These are phyloP conservation scores for Colletotrichum salicis DNA, from an alignment of 2,329 filamentous ascomycete species.

Conservation along the genomic window DNA sequence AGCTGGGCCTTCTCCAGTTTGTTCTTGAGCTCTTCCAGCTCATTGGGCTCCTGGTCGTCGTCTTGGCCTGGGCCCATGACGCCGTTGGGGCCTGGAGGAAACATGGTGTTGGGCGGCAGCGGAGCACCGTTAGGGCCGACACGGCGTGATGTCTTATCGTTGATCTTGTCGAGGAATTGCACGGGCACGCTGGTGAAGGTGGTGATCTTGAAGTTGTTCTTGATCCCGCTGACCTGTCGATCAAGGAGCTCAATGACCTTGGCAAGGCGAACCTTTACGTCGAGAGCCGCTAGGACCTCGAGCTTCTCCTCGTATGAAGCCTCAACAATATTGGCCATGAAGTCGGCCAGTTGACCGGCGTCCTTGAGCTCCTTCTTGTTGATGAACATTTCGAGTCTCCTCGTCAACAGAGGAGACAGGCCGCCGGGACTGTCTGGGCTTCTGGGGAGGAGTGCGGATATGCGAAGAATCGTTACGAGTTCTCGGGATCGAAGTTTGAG, in stretches of 20 bases:
- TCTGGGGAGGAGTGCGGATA: slow-evolving; percentile 81
- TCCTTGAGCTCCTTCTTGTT: slow-evolving; percentile 82
- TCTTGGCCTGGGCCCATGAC: slow-evolving; percentile 58
- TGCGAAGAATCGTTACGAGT: slow-evolving; percentile 82
- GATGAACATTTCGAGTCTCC: slow-evolving; percentile 89
- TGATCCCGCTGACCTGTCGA: slow-evolving; percentile 83
- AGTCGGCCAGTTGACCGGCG: slow-evolving; percentile 88
- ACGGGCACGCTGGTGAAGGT: slow-evolving; percentile 76
- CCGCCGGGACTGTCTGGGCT: slow-evolving; percentile 67
- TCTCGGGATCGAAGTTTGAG: slow-evolving; percentile 88
- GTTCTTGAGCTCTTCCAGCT: slow-evolving; percentile 91
- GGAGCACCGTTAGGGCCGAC: slow-evolving; percentile 32
- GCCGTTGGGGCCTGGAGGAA: slow-evolving; percentile 38
- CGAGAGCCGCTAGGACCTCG: slow-evolving; percentile 82
- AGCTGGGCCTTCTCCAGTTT: slow-evolving; percentile 84
- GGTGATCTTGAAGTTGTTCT: slow-evolving; percentile 87
- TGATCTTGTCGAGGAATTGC: slow-evolving; percentile 67
- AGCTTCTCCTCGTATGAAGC: slow-evolving; percentile 92
- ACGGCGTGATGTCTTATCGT: slow-evolving; percentile 42
- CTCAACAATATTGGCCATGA: slow-evolving; percentile 94
- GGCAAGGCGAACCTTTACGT: slow-evolving; percentile 80
- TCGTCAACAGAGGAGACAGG: slow-evolving; percentile 87
- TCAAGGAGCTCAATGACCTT: slow-evolving; percentile 86
- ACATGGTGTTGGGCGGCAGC: slow-evolving; percentile 35
- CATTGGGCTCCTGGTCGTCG: slow-evolving; percentile 85